Evolutionary conservation across 2,329 filamentous ascomycete genomes (phyloP).

Genomic region (Colletotrichum salicis): DNA sequence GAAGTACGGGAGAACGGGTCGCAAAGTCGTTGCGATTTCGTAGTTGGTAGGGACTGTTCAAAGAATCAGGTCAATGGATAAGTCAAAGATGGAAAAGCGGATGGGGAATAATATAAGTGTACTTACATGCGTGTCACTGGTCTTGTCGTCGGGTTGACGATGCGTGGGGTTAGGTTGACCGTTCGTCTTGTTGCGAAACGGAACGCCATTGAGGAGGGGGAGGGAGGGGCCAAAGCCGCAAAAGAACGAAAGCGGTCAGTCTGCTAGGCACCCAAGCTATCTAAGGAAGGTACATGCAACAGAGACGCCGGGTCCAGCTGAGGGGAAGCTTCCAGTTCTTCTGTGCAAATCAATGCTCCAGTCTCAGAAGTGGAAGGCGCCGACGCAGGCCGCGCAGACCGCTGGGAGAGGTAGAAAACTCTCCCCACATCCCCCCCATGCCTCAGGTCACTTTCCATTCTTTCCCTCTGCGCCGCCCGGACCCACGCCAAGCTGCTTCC

Average conservation of each 20-base stretch:
- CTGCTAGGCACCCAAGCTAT: slow-evolving; percentile 20
- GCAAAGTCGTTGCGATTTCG: slow-evolving; percentile 20
- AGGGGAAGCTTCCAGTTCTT: slow-evolving; percentile 26
- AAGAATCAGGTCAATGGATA: background rate
- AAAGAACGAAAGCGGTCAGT: slow-evolving; percentile 34
- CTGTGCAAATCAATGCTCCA: slow-evolving; percentile 17
- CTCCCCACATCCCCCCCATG: slow-evolving; percentile 27
- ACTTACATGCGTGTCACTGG: slow-evolving; percentile 28
- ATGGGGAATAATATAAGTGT: background rate
- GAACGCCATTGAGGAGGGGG: slow-evolving; percentile 30
- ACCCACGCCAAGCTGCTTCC: slow-evolving; percentile 21
- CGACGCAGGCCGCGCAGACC: slow-evolving; percentile 23
- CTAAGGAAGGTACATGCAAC: slow-evolving; percentile 32
- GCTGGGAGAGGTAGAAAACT: slow-evolving; percentile 10
- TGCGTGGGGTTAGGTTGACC: slow-evolving; percentile 28
- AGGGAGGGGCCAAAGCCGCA: slow-evolving; percentile 24
- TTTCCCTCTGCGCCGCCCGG: slow-evolving; percentile 1
- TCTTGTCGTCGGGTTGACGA: slow-evolving; percentile 17
- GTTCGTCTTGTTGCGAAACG: slow-evolving; percentile 29
- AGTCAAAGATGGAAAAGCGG: background rate
- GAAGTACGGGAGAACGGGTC: slow-evolving; percentile 8
- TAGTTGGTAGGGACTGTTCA: slow-evolving; percentile 15
- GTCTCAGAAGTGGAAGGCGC: slow-evolving; percentile 24
- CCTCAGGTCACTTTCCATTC: slow-evolving; percentile 26
- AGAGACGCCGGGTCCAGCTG: slow-evolving; percentile 25